Evolutionary conservation across 148 eudicot species (phyloP).

Genomic region (Fagopyrum tataricum): DNA sequence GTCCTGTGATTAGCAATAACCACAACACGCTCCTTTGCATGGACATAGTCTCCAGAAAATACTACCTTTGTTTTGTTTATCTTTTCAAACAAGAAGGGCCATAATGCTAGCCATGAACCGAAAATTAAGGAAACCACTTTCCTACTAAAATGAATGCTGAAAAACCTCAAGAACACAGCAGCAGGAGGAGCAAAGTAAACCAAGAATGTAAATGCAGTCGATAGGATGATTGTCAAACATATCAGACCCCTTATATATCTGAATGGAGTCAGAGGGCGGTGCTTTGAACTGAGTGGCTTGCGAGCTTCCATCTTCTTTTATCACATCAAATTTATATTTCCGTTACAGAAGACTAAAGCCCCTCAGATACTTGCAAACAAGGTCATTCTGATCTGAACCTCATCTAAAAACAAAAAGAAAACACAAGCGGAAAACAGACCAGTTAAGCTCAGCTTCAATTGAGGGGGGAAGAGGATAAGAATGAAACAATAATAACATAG

Average conservation of each 20-base stretch:
- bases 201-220: slow-evolving; percentile 52
- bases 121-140: slow-evolving; percentile 40
- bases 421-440: not conserved
- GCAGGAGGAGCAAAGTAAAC: slow-evolving; percentile 44
- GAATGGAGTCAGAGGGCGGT: slow-evolving; percentile 46
- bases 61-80: slow-evolving; percentile 61
- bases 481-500: not conserved
- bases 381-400: not conserved
- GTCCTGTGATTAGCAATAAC: slow-evolving; percentile 75
- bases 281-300: slow-evolving; percentile 35
- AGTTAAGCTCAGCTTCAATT: not conserved
- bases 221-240: slow-evolving; percentile 53
- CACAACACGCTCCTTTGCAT: slow-evolving; percentile 55
- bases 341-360: slow-evolving; percentile 4
- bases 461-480: not conserved
- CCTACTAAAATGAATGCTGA: slow-evolving; percentile 56
- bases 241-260: slow-evolving; percentile 54
- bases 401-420: not conserved
- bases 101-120: slow-evolving; percentile 65
- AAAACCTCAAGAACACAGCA: slow-evolving; percentile 34
- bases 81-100: slow-evolving; percentile 81
- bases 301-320: slow-evolving; percentile 49
- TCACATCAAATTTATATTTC: slow-evolving; percentile 15
- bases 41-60: slow-evolving; percentile 61
- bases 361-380: slow-evolving; percentile 5